These are phyloP conservation scores for Jamesozyma rosinii DNA, from an alignment of 805 yeast genomes.

Conservation along the genomic window DNA sequence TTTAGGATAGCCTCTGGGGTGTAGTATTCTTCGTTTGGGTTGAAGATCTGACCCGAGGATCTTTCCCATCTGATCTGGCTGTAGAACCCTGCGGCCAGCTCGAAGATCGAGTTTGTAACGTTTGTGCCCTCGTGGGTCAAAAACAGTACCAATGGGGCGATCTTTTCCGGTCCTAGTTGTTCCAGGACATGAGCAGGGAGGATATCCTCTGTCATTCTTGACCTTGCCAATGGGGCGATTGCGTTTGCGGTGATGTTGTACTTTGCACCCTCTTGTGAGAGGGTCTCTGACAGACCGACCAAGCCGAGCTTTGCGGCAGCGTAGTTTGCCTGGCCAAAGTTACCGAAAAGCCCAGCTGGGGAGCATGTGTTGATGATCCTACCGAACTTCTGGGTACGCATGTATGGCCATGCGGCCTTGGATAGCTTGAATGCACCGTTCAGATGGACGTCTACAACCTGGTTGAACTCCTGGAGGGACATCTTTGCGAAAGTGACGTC, in stretches of 20 bases:
- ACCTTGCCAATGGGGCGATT: conserved; percentile 90
- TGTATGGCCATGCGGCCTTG: conserved; percentile 85
- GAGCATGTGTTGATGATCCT: conserved; percentile 89
- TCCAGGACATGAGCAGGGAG: conserved; percentile 79
- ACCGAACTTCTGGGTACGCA: conserved; percentile 78
- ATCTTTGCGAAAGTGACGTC: conserved; percentile 82
- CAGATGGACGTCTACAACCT: conserved; percentile 79
- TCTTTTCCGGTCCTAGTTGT: conserved; percentile 73
- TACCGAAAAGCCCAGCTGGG: conserved; percentile 94
- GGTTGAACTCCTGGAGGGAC: conserved; percentile 68
- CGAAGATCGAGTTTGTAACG: conserved; percentile 70
- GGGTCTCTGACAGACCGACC: conserved; percentile 86
- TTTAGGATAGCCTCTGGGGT: conserved; percentile 79
- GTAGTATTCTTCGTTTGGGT: conserved; percentile 52
- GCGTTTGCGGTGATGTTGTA: conserved; percentile 77
- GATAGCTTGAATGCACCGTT: conserved; percentile 82
- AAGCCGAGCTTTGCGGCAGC: conserved; percentile 87
- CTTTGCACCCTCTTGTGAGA: conserved; percentile 86
- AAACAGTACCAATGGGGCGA: conserved; percentile 84
- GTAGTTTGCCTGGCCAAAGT: conserved; percentile 93
- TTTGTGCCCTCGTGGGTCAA: conserved; percentile 57
- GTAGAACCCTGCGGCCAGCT: conserved; percentile 89
- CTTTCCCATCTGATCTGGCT: conserved; percentile 94
- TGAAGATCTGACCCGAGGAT: conserved; percentile 75
- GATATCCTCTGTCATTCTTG: conserved; percentile 90